These are phyloP conservation scores for Bifiguratus adelaidae DNA, from an alignment of 192 early-diverging fungal species.

Conservation along the genomic window DNA sequence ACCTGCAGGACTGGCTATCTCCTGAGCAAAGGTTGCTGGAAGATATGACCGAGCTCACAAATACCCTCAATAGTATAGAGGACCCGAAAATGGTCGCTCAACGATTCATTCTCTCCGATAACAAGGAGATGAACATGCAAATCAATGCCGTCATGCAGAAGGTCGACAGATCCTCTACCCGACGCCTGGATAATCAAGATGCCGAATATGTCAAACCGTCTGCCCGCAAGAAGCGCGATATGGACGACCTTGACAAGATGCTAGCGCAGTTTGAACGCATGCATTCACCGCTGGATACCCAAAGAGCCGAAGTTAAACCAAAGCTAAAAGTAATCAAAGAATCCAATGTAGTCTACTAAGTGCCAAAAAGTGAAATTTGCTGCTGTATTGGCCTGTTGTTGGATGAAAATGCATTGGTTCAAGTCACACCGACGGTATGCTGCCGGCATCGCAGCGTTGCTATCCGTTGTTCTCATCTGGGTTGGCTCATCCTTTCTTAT, in stretches of 20 bases:
- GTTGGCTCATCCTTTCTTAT: slow-evolving; percentile 67
- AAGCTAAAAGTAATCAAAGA: neutral
- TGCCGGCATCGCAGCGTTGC: slow-evolving; percentile 50
- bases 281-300: neutral
- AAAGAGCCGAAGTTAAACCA: neutral
- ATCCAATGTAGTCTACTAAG: too few relatives aligned
- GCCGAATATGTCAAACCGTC: slow-evolving; percentile 16
- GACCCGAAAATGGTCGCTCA: slow-evolving; percentile 24
- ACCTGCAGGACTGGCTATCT: slow-evolving; percentile 32
- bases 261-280: neutral
- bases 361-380: too few relatives aligned
- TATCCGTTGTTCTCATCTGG: slow-evolving; percentile 72
- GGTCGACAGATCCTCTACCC: slow-evolving; percentile 24
- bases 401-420: too few relatives aligned
- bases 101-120: slow-evolving; percentile 24
- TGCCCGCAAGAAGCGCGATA: neutral
- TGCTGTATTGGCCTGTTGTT: too few relatives aligned
- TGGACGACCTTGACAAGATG: neutral
- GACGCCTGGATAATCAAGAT: slow-evolving; percentile 34
- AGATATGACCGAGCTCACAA: slow-evolving; percentile 30
- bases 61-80: slow-evolving; percentile 26
- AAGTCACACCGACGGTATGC: slow-evolving; percentile 29
- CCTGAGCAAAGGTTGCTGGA: slow-evolving; percentile 32
- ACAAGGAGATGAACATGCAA: slow-evolving; percentile 30
- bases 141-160: slow-evolving; percentile 29